A percentile compares a stretch with the other conserved stretches of the same genome.
Conservation (phyloP, 2,329 filamentous ascomycete species). For the Fusarium proliferatum region DNA sequence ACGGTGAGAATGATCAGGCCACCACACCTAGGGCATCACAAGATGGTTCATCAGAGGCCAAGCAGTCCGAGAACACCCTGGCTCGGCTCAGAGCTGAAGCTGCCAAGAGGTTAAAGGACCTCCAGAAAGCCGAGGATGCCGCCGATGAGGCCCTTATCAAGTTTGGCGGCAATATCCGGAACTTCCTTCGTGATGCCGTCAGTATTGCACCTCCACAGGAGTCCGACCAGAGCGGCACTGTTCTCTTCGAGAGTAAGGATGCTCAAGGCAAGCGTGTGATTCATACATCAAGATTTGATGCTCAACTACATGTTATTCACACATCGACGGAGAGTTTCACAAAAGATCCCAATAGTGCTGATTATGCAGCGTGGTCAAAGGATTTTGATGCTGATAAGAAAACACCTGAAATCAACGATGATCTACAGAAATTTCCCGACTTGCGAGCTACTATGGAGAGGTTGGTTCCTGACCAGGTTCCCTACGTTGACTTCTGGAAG, state of each 20-base stretch:
- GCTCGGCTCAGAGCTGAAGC: constrained; percentile 81
- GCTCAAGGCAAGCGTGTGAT: constrained; percentile 90
- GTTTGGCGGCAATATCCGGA: constrained; percentile 88
- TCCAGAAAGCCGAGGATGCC: constrained; percentile 92
- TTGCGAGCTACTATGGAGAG: constrained; percentile 92
- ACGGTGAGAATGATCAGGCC: constrained; percentile 53
- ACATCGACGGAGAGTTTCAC: constrained; percentile 84
- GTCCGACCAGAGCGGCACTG: constrained; percentile 64
- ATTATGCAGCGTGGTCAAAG: constrained; percentile 79
- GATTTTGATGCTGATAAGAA: constrained; percentile 84
- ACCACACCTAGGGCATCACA: constrained; percentile 61
- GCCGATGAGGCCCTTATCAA: constrained; percentile 94
- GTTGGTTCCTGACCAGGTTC: constrained; percentile 91
- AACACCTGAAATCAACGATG: constrained; percentile 83
- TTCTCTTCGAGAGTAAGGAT: constrained; percentile 95
- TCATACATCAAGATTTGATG: constrained; percentile 93
- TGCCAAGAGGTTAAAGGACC: constrained; percentile 84
- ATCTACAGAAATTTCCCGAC: constrained; percentile 88
- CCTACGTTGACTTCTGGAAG: constrained; percentile 91
- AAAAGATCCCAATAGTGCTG: constrained; percentile 79
- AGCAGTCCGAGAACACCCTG: constrained; percentile 73
- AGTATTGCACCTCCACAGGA: constrained; percentile 80
- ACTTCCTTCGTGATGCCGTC: constrained; percentile 91
- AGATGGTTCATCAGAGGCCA: constrained; percentile 56
- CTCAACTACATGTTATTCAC: constrained; percentile 95